Percentiles rank a stretch among this genome's conserved stretches.
These are phyloP conservation scores for Combretum micranthum DNA, from an alignment of 345 rosid species.

Conservation along the genomic window DNA sequence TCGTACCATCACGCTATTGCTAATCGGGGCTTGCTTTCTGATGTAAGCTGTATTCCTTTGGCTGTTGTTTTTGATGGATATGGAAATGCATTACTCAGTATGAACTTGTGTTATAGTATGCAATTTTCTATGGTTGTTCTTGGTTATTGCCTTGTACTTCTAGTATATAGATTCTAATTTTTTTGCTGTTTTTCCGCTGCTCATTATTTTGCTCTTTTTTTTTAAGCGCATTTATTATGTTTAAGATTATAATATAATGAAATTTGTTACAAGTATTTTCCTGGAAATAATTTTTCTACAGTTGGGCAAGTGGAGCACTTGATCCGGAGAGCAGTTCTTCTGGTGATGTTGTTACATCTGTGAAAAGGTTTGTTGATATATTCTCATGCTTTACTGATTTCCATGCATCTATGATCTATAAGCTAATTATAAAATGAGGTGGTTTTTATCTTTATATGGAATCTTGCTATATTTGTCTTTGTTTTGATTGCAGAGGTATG, in stretches of 20 bases:
- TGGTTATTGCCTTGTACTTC: too few relatives aligned
- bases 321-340: constrained; percentile 60
- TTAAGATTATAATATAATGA: too few relatives aligned
- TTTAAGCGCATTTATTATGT: too few relatives aligned
- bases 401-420: not conserved
- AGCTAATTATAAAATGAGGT: not conserved
- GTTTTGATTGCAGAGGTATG: constrained; percentile 59
- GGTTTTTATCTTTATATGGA: not conserved
- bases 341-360: constrained; percentile 78
- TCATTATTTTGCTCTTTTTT: too few relatives aligned
- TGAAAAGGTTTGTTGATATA: constrained; percentile 59
- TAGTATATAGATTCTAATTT: too few relatives aligned
- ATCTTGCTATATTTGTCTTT: constrained; percentile 1
- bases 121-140: too few relatives aligned
- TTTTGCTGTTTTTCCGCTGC: too few relatives aligned
- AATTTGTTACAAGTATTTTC: too few relatives aligned
- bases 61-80: not conserved
- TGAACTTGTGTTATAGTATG: not conserved
- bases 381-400: not conserved
- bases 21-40: constrained; percentile 87
- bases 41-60: constrained; percentile 51
- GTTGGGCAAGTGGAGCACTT: constrained; percentile 98
- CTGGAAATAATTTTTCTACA: constrained; percentile 14
- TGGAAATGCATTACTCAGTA: not conserved
- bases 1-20: constrained; percentile 78